These are phyloP conservation scores for Microdochium paspali DNA, from an alignment of 2,329 filamentous ascomycete genomes.

Conservation along the genomic window DNA sequence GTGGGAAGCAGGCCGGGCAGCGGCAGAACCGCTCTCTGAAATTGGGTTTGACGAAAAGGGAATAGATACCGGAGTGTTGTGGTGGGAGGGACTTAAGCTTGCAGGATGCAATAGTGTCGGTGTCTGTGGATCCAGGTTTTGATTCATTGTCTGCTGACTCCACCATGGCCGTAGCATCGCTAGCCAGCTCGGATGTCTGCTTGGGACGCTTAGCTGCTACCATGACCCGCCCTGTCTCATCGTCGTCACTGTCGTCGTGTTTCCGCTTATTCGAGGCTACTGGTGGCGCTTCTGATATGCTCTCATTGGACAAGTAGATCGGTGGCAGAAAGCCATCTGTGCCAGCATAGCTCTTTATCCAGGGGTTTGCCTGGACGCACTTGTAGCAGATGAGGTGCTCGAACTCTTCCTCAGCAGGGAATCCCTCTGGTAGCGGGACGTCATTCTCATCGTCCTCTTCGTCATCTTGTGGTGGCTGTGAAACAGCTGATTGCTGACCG, in stretches of 20 bases:
- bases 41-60: slow-evolving; percentile 69
- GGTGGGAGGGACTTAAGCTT: slow-evolving; percentile 52
- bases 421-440: slow-evolving; percentile 69
- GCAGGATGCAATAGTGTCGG: slow-evolving; percentile 27
- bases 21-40: slow-evolving; percentile 80
- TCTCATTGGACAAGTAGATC: slow-evolving; percentile 39
- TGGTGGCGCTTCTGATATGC: slow-evolving; percentile 1
- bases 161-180: slow-evolving; percentile 4
- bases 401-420: slow-evolving; percentile 83
- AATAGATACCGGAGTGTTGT: slow-evolving; percentile 52
- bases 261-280: slow-evolving; percentile 52
- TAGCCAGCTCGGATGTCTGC: slow-evolving; percentile 23
- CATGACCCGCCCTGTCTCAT: slow-evolving; percentile 20
- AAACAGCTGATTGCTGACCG: slow-evolving; percentile 14
- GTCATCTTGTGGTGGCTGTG: slow-evolving; percentile 12
- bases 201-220: slow-evolving; percentile 41
- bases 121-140: slow-evolving; percentile 6
- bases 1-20: slow-evolving; percentile 70
- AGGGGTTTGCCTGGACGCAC: slow-evolving; percentile 77
- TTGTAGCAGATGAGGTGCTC: slow-evolving; percentile 91
- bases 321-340: slow-evolving; percentile 70
- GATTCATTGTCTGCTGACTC: slow-evolving; percentile 12
- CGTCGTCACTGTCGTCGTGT: slow-evolving; percentile 40
- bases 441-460: slow-evolving; percentile 44
- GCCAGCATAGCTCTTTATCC: slow-evolving; percentile 84